Percentiles rank a stretch among this genome's conserved stretches.
Conservation (phyloP, 352 stramenopile species). For the Globisporangium acanthophoron region DNA sequence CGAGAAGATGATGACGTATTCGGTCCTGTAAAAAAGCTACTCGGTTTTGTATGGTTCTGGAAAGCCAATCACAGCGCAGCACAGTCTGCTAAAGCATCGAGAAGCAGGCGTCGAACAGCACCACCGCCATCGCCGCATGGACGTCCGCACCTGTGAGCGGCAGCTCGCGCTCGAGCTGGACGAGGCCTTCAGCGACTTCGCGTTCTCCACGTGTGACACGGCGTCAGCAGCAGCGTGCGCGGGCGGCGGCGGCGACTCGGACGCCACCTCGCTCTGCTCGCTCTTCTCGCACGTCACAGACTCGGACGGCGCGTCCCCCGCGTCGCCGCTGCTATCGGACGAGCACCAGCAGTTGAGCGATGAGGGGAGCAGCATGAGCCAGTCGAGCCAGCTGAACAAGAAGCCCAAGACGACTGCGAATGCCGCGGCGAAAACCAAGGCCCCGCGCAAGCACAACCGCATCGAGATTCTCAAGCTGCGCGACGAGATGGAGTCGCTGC, state of each 20-base stretch:
- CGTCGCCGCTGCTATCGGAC: too few species aligned
- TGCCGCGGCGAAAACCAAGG: neutral
- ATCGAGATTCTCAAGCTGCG: constrained; percentile 12
- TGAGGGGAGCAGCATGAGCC: too few species aligned
- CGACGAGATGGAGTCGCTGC: constrained; percentile 7
- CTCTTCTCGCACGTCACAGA: neutral
- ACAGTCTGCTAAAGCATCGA: too few species aligned
- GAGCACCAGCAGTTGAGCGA: too few species aligned
- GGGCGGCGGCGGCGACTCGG: neutral
- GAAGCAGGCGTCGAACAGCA: neutral
- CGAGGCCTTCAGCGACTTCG: neutral
- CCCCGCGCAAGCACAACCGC: constrained; percentile 6
- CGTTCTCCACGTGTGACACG: neutral
- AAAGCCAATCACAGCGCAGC: too few species aligned
- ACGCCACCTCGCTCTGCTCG: constrained; percentile 4
- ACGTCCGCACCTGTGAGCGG: neutral
- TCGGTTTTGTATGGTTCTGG: too few species aligned
- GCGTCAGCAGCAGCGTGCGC: too few species aligned
- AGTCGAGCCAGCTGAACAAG: too few species aligned
- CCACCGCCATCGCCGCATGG: neutral
- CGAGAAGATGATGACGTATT: too few species aligned
- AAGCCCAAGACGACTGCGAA: neutral
- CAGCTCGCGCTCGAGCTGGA: neutral
- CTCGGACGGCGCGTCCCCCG: neutral
- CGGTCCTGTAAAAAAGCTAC: too few species aligned